Percentiles rank a stretch among this genome's conserved stretches.
These are phyloP conservation scores for Gracilaria domingensis DNA, from an alignment of 23 red algal genomes.

Conservation along the genomic window DNA sequence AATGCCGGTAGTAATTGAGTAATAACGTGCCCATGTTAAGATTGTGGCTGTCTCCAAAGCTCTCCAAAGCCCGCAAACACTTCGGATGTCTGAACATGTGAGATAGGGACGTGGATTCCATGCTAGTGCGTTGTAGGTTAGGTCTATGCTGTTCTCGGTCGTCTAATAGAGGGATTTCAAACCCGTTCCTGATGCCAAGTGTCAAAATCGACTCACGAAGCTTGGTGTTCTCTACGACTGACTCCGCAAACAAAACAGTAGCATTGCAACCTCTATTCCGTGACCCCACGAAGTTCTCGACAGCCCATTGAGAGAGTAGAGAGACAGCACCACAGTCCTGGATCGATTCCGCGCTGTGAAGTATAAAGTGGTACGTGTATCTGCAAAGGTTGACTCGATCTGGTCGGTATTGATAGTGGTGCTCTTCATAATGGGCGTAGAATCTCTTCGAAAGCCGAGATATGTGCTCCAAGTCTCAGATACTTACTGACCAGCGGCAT, in stretches of 20 bases:
- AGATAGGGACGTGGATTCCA: background rate
- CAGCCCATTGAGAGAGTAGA: background rate
- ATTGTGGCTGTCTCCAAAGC: background rate
- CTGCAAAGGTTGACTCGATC: background rate
- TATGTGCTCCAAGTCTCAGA: background rate
- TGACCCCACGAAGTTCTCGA: background rate
- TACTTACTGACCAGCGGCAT: background rate
- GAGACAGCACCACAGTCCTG: background rate
- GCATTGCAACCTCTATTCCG: slow-evolving; percentile 18
- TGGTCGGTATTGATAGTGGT: background rate
- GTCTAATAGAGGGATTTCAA: background rate
- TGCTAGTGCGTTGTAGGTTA: background rate
- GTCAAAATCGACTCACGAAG: background rate
- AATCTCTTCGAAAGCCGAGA: background rate
- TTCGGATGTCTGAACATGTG: background rate
- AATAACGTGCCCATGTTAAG: background rate
- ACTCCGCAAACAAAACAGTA: slow-evolving; percentile 1
- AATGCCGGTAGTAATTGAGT: background rate
- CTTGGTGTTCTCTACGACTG: background rate
- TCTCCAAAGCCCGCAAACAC: background rate
- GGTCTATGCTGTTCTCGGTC: background rate
- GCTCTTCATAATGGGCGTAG: background rate
- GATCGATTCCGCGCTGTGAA: background rate
- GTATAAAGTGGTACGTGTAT: slow-evolving; percentile 14
- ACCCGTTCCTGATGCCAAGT: background rate